Conservation (phyloP, 306 rosid genomes). For the Prunus mume region DNA sequence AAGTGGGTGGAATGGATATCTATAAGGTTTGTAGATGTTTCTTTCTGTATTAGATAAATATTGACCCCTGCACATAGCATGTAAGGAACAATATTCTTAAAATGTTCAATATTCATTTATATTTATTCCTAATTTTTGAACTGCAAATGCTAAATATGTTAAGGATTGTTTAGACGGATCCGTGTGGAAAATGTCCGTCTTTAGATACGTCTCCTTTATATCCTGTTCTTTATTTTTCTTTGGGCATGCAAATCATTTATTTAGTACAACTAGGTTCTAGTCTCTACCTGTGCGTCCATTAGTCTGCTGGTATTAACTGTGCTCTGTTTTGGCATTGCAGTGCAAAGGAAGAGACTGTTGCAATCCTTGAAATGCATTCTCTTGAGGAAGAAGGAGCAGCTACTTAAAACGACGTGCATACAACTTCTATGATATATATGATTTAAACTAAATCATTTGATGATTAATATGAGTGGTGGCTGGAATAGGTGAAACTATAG, state of each 20-base stretch:
- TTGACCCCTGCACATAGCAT: neutral
- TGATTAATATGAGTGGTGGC: neutral
- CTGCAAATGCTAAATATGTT: neutral
- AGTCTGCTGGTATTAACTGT: conserved; percentile 7
- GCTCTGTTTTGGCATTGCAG: conserved; percentile 35
- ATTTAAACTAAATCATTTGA: too few relatives aligned
- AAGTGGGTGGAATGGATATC: neutral
- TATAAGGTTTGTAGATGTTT: neutral
- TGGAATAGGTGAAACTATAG: neutral
- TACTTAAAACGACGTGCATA: conserved; percentile 18
- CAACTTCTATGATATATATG: neutral
- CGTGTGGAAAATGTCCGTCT: neutral
- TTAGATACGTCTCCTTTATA: neutral
- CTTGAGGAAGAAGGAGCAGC: conserved; percentile 37
- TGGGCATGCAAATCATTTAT: neutral
- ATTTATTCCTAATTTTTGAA: neutral
- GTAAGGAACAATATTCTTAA: neutral
- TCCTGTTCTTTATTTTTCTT: neutral
- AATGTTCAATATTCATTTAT: neutral
- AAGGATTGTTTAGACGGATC: neutral
- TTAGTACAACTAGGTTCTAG: neutral
- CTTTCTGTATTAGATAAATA: neutral
- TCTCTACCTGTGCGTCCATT: neutral
- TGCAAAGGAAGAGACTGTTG: conserved; percentile 64
- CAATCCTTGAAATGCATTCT: conserved; percentile 58